These are phyloP conservation scores for Bipolaris oryzae DNA, from an alignment of 2,329 filamentous ascomycete genomes.

Conservation along the genomic window DNA sequence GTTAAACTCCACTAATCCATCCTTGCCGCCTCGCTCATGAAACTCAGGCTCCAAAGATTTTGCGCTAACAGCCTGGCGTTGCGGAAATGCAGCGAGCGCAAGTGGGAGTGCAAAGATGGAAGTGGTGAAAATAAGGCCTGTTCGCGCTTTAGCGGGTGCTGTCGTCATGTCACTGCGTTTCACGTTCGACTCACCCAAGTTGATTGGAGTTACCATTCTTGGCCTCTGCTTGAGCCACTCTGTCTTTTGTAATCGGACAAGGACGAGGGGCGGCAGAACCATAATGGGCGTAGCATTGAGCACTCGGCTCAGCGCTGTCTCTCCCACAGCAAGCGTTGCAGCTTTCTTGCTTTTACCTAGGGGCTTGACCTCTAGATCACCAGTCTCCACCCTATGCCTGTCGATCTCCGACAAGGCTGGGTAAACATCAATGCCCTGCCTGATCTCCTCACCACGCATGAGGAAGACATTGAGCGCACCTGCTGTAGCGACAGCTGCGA, in stretches of 20 bases:
- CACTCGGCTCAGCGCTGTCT: conserved; percentile 90
- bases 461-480: conserved; percentile 94
- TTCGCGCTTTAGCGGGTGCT: conserved; percentile 56
- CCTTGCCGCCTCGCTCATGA: conserved; percentile 76
- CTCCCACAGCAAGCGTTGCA: conserved; percentile 84
- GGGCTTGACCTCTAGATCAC: conserved; percentile 64
- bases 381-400: conserved; percentile 68
- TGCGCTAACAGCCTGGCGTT: conserved; percentile 81
- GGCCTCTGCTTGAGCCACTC: conserved; percentile 82
- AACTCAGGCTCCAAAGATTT: conserved; percentile 84
- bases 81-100: conserved; percentile 89
- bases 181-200: conserved; percentile 69
- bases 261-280: conserved; percentile 86
- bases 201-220: conserved; percentile 77
- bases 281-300: conserved; percentile 96
- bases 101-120: conserved; percentile 88
- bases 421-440: conserved; percentile 89
- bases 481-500: conserved; percentile 90
- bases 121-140: conserved; percentile 77
- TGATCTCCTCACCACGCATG: conserved; percentile 96
- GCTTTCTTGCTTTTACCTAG: conserved; percentile 88
- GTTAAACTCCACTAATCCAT: conserved; percentile 93
- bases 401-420: conserved; percentile 76
- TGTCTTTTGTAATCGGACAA: conserved; percentile 83
- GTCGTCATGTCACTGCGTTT: conserved; percentile 58